phyloP scores from a whole-genome alignment of 225 moss, liverwort and hornwort species.

The Lunularia cruciata region DNA sequence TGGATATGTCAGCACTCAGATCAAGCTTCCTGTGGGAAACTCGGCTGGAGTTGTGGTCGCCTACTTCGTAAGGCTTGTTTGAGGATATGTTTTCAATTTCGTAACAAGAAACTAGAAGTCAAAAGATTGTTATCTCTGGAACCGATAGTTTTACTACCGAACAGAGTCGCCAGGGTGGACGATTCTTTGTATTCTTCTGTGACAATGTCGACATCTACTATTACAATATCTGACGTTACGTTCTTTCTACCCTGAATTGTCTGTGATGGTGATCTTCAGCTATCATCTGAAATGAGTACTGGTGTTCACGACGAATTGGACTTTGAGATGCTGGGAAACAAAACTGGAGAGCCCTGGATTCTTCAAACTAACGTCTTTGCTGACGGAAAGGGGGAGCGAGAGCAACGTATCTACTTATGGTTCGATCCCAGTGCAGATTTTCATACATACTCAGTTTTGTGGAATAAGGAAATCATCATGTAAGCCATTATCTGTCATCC shows the following conservation, averaged over 20 bases:
- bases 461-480: constrained; percentile 34
- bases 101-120: too few relatives aligned
- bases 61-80: constrained; percentile 51
- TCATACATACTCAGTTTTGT: constrained; percentile 38
- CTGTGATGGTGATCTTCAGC: constrained; percentile 26
- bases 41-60: constrained; percentile 54
- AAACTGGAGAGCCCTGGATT: constrained; percentile 32
- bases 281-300: constrained; percentile 25
- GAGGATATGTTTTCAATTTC: not conserved
- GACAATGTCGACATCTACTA: too few relatives aligned
- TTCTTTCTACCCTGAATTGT: too few relatives aligned
- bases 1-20: constrained; percentile 51
- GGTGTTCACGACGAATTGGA: constrained; percentile 40
- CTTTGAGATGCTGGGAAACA: constrained; percentile 43
- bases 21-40: constrained; percentile 51
- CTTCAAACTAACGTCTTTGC: constrained; percentile 44
- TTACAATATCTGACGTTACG: too few relatives aligned
- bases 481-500: too few relatives aligned
- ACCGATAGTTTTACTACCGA: too few relatives aligned
- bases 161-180: too few relatives aligned
- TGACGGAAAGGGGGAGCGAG: constrained; percentile 31
- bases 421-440: constrained; percentile 33
- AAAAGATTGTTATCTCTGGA: too few relatives aligned
- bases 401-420: constrained; percentile 39
- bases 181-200: too few relatives aligned